These are phyloP conservation scores for Plectosphaerella sp. DNA, from an alignment of 2,329 filamentous ascomycete species.

Conservation along the genomic window DNA sequence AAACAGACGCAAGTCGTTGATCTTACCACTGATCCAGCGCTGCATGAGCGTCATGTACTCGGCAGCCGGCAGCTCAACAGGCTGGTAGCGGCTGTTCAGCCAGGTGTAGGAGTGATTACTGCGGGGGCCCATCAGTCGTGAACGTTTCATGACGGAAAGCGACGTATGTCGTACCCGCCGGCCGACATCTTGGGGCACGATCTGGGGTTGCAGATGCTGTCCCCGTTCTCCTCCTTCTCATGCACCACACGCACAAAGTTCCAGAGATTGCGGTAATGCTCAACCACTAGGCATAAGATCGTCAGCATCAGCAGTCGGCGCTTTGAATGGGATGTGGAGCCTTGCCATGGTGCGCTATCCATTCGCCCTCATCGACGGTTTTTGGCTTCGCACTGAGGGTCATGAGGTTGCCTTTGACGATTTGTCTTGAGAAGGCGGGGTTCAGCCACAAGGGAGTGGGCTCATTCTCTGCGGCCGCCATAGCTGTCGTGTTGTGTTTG, in stretches of 20 bases:
- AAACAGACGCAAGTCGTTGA: slow-evolving; percentile 73
- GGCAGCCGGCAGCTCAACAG: slow-evolving; percentile 73
- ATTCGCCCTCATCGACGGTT: slow-evolving; percentile 80
- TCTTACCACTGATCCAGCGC: slow-evolving; percentile 81
- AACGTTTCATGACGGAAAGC: no score
- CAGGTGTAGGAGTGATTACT: slow-evolving; percentile 78
- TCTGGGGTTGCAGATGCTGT: slow-evolving; percentile 69
- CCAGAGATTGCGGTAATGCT: slow-evolving; percentile 77
- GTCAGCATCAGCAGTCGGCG: no score
- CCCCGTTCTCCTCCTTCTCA: slow-evolving; percentile 66
- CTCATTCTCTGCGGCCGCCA: background rate
- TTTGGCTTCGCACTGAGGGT: slow-evolving; percentile 79
- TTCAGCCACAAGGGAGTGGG: slow-evolving; percentile 61
- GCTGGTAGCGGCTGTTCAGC: slow-evolving; percentile 72
- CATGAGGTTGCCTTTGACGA: slow-evolving; percentile 89
- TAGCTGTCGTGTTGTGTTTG: background rate
- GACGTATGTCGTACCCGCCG: slow-evolving; percentile 58
- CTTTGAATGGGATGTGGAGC: no score
- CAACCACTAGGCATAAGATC: no score
- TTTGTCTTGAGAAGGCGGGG: slow-evolving; percentile 64
- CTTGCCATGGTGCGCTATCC: slow-evolving; percentile 83
- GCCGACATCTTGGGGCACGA: slow-evolving; percentile 83
- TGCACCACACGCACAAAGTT: slow-evolving; percentile 77
- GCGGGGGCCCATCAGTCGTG: slow-evolving; percentile 3
- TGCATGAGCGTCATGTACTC: slow-evolving; percentile 83